A percentile compares a stretch with the other conserved stretches of the same genome.
phyloP scores from a whole-genome alignment of 1,284 basidiomycete genomes.

The Cerioporus squamosus region DNA sequence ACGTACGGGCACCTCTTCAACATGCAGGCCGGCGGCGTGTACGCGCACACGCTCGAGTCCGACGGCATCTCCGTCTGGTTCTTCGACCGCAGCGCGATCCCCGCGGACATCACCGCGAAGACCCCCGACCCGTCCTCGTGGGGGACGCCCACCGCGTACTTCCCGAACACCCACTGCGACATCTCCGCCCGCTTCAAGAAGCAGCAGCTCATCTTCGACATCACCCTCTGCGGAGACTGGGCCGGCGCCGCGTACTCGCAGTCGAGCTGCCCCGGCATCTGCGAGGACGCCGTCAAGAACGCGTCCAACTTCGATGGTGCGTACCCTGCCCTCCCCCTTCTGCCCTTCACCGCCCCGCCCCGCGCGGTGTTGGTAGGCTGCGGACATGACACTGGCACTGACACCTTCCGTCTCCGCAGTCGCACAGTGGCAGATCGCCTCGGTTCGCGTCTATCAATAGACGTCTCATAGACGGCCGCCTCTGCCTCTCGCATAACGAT shows the following conservation, averaged over 20 bases:
- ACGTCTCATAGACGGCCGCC: slow-evolving; percentile 8
- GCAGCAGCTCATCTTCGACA: slow-evolving; percentile 65
- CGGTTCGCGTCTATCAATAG: slow-evolving; percentile 38
- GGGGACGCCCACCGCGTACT: slow-evolving; percentile 72
- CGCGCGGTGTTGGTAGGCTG: too few relatives aligned
- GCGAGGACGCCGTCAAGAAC: slow-evolving; percentile 65
- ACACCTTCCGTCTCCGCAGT: slow-evolving; percentile 14
- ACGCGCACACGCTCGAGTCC: slow-evolving; percentile 70
- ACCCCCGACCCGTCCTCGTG: slow-evolving; percentile 67
- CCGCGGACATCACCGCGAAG: slow-evolving; percentile 63
- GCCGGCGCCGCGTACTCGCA: slow-evolving; percentile 56
- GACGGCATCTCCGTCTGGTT: slow-evolving; percentile 80
- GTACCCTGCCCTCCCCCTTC: too few relatives aligned
- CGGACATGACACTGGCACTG: too few relatives aligned
- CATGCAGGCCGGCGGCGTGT: slow-evolving; percentile 70
- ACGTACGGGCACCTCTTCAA: slow-evolving; percentile 81
- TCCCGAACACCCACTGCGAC: slow-evolving; percentile 60
- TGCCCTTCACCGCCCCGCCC: background rate
- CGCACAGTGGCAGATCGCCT: slow-evolving; percentile 63
- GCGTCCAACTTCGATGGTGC: slow-evolving; percentile 63
- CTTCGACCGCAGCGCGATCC: slow-evolving; percentile 70
- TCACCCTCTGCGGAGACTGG: slow-evolving; percentile 72
- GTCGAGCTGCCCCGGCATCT: slow-evolving; percentile 73
- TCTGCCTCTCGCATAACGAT: background rate
- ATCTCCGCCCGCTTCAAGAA: slow-evolving; percentile 70